Base-by-base conservation (phyloP, 2,329 filamentous ascomycete genomes). In the Fusarium longipes region DNA sequence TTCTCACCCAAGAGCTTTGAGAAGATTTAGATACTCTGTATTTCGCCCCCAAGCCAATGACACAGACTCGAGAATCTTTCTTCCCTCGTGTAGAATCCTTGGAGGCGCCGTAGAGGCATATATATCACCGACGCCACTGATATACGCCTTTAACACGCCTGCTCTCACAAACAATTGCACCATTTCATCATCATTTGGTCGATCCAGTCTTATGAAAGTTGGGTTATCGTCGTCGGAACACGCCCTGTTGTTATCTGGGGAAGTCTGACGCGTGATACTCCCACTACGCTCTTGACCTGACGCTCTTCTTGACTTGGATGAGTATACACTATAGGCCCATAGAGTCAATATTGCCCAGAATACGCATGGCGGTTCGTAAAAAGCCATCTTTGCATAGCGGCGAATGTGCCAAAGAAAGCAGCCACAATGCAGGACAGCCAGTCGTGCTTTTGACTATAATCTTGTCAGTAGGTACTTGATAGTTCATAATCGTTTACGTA, bases 101-200 rank as follows among this genome's bases (percentile, higher is more conserved):
- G 25, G 35, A 1, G 71, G 70, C 2, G 66, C 72, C 25, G 54
- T 57, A 2, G 50, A 32, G 0, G 48, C 59, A 29, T 65, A 83
- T 6, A 86, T 75, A 67, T 87, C 81, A 1, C 85, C 86, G 2
- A 87, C 83, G 5, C 83, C 84, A 10, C 79, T 82, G 10, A 87
- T 78, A 60, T 83, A 80, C 1, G 81, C 84, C 18, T 77, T 78
- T 81, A 88, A 86, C 1, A 67, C 57, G 0, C 85, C 86, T 17
- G 80, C 77, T 12, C 81, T 77, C 1, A 88, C 84, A 70, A 85
- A 88, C 3, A 82, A 74, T 66, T 88, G 86, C 2, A 87, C 84
- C 47, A 87, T 78, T 67, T 87, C 85, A 70, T 88, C 86, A 63
- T 87, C 84, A 4, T 81, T 81, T 0, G 86, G 86, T 11, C 85